These are phyloP conservation scores for Verticillium longisporum DNA, from an alignment of 2,329 filamentous ascomycete genomes.

Conservation along the genomic window DNA sequence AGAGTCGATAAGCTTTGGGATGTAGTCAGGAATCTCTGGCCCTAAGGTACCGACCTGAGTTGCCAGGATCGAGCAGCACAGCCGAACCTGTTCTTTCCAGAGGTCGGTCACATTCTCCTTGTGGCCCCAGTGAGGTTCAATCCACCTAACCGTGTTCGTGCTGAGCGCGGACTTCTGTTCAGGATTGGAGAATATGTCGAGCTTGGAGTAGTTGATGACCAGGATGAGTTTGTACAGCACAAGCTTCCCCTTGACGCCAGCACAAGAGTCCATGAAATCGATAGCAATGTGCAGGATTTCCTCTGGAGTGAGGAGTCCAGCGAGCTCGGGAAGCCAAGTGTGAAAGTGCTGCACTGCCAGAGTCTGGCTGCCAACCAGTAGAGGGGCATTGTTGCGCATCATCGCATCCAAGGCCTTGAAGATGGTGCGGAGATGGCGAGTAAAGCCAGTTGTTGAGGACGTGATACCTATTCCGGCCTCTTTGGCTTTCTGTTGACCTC, in stretches of 20 bases:
- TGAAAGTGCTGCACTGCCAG: constrained; percentile 94
- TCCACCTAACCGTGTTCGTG: constrained; percentile 81
- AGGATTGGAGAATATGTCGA: constrained; percentile 73
- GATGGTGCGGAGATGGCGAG: constrained; percentile 73
- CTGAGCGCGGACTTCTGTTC: constrained; percentile 69
- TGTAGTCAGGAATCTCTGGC: constrained; percentile 78
- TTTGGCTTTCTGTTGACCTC: constrained; percentile 80
- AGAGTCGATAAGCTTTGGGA: constrained; percentile 85
- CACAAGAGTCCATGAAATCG: constrained; percentile 89
- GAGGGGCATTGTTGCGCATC: constrained; percentile 81
- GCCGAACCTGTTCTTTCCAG: constrained; percentile 85
- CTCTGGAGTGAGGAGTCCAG: constrained; percentile 66
- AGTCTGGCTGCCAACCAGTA: constrained; percentile 89
- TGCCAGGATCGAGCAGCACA: constrained; percentile 89
- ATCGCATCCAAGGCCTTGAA: constrained; percentile 86
- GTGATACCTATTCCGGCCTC: constrained; percentile 83
- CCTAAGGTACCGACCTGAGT: constrained; percentile 75
- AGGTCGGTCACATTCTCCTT: constrained; percentile 68
- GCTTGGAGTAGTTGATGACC: constrained; percentile 82
- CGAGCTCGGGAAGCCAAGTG: constrained; percentile 90
- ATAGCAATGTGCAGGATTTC: constrained; percentile 89
- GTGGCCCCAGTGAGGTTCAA: constrained; percentile 88
- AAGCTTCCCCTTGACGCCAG: constrained; percentile 80
- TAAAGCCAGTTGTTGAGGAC: constrained; percentile 65
- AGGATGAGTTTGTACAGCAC: constrained; percentile 87